A percentile compares a stretch with the other conserved stretches of the same genome.
phyloP scores from a whole-genome alignment of 352 stramenopile species.

The Phytophthora capsici region DNA sequence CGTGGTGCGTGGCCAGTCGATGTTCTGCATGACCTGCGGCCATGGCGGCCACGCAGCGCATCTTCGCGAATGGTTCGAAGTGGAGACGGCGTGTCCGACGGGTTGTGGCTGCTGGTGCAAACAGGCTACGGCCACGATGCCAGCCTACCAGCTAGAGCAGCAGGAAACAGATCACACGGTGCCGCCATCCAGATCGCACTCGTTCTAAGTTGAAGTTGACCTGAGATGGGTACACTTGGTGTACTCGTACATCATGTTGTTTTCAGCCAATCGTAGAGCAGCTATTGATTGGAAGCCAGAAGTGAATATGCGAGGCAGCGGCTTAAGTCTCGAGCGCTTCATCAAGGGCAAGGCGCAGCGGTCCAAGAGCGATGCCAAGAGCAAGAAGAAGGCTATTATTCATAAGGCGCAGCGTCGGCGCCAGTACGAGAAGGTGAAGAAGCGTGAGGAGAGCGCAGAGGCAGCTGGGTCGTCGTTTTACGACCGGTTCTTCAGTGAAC shows the following conservation, averaged over 20 bases:
- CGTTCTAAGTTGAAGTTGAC: conserved; percentile 50
- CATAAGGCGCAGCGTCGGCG: conserved; percentile 81
- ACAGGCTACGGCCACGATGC: conserved; percentile 61
- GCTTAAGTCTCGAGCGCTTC: conserved; percentile 87
- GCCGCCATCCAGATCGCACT: conserved; percentile 64
- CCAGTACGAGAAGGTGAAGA: conserved; percentile 87
- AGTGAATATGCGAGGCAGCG: conserved; percentile 60
- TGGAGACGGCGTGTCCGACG: conserved; percentile 76
- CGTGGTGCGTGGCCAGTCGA: conserved; percentile 82
- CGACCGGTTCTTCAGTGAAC: conserved; percentile 75
- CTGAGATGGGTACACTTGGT: conserved; percentile 26
- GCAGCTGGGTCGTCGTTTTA: conserved; percentile 71
- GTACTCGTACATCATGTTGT: conserved; percentile 1
- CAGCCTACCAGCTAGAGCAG: conserved; percentile 35
- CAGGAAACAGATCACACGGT: conserved; percentile 37
- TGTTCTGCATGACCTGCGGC: conserved; percentile 88
- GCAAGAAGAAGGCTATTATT: conserved; percentile 84
- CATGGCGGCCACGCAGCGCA: conserved; percentile 81
- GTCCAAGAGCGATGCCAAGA: conserved; percentile 82
- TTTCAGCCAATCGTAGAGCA: conserved; percentile 18
- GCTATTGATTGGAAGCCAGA: conserved; percentile 23
- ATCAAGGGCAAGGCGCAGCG: conserved; percentile 86
- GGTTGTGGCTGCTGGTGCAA: conserved; percentile 90
- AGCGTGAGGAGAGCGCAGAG: conserved; percentile 44
- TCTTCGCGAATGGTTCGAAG: conserved; percentile 79